Evolutionary conservation across 129 eudicot species (phyloP), one percentile per base, ranked within the genome.

Genomic region (Solidago caesia): DNA sequence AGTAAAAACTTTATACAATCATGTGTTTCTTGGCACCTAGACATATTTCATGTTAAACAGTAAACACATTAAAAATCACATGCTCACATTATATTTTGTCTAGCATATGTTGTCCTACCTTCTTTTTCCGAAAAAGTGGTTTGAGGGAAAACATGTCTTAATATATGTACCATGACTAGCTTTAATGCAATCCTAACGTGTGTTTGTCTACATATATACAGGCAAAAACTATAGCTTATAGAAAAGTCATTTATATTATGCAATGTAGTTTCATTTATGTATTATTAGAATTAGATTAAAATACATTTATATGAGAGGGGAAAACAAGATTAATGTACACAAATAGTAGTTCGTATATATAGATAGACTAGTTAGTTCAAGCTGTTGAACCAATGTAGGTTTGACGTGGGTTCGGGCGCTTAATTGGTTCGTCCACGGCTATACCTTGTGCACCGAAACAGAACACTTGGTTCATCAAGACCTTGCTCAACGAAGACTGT

Each of bases 401-500:
- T 61, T 67, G 82, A 56, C 62, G 58, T 64, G 79, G 82, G 64
- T 44, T 43, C 5, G 68, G 59, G 14, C 84, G 64, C 55, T 52
- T 69, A 60, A 81, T 78, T 2, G 90, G 67, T 39, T 81, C 77
- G 8, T 87, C 91, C 5, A 53, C 79, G 1, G 89, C 86, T 47
- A 89, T 68, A 39, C 97, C 89, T 55, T 85, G 90, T 60, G 89
- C 88, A 12, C 97, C 97, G 42, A 87, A 87, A 69, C 98, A 92
- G 55, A 92, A 86, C 75, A 82, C 92, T 45, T 80, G 84, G 61
- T 92, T 90, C 92, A 92, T 84, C 85, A 81, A 59, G 43, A 76
- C 81, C 78, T 78, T 75, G 73, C 81, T 92, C 70, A 92, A 89
- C 0, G 96, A 89, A 21, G 70, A 71, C 6, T 75, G 83, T 45